A percentile compares a stretch with the other conserved stretches of the same genome.
Evolutionary conservation across 2,329 filamentous ascomycete genomes (phyloP).

Genomic region (Calycina marina): DNA sequence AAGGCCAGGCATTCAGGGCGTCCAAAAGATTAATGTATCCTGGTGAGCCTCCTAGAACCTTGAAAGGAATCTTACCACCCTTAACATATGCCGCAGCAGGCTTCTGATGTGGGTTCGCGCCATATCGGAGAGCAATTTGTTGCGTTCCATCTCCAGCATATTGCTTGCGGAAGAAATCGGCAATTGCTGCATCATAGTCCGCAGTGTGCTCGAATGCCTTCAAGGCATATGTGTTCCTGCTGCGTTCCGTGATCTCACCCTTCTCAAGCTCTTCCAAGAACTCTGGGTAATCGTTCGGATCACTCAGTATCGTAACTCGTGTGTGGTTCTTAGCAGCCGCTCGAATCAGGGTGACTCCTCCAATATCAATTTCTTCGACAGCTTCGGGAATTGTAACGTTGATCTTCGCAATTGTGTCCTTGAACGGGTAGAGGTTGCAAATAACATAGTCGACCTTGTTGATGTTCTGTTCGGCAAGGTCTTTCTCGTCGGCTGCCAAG

Average conservation of each 20-base stretch:
- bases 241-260: slow-evolving; percentile 73
- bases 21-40: slow-evolving; percentile 98
- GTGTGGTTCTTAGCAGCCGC: slow-evolving; percentile 97
- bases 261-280: slow-evolving; percentile 83
- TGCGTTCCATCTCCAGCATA: slow-evolving; percentile 78
- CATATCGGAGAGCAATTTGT: slow-evolving; percentile 78
- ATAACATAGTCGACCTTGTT: slow-evolving; percentile 91
- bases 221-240: slow-evolving; percentile 77
- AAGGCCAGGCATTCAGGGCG: slow-evolving; percentile 87
- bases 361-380: slow-evolving; percentile 98
- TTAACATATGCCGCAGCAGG: slow-evolving; percentile 73
- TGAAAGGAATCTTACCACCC: slow-evolving; percentile 74
- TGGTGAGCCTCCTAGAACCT: slow-evolving; percentile 75
- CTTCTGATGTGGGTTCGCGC: slow-evolving; percentile 97
- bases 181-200: slow-evolving; percentile 89
- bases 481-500: slow-evolving; percentile 90
- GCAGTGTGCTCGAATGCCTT: slow-evolving; percentile 98
- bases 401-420: slow-evolving; percentile 92
- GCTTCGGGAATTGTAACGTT: slow-evolving; percentile 95
- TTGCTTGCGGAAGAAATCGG: slow-evolving; percentile 94
- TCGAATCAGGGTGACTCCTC: slow-evolving; percentile 88
- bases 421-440: slow-evolving; percentile 99
- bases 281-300: slow-evolving; percentile 83
- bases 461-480: slow-evolving; percentile 88
- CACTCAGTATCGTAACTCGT: slow-evolving; percentile 88